Evolutionary conservation across 2,329 filamentous ascomycete genomes (phyloP), one percentile per base, ranked within the genome.

Genomic region (Coniochaeta sp.): DNA sequence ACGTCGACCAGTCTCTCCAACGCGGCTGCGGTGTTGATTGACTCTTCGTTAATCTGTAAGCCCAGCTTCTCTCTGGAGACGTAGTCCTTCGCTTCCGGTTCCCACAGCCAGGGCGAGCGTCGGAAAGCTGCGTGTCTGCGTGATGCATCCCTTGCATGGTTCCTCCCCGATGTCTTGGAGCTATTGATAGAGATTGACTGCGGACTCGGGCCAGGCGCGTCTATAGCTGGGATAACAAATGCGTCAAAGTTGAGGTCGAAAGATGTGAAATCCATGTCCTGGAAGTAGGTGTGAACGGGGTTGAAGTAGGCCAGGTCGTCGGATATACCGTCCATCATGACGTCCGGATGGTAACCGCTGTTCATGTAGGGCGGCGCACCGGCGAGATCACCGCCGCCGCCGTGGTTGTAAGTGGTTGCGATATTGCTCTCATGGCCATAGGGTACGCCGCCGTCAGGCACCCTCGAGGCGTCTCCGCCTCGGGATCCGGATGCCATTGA

Each of bases 31-130:
- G 20, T 55, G 53, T 38, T 38, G 33, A 38, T 38, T 10, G 33
- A 38, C 18, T 60, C 53, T 51, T 61, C 61, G 42, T 63, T 57
- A 24, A 62, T 49, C 7, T 55, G 51, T 6, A 62, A 49, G 1
- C 54, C 59, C 33, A 62, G 58, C 26, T 58, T 58, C 20, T 62
- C 58, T 38, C 55, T 55, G 9, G 51, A 55, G 4, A 60, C 56
- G 42, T 63, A 60, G 40, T 67, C 63, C 42, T 59, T 59, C 4
- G 59, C 52, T 20, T 63, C 59, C 2, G 64, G 64, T 26, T 67
- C 64, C 64, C 64, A 67, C 6, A 67, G 60, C 64, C 64, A 67
- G 1, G 64, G 64, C 18, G 64, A 67, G 10, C 63, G 55, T 51
- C 65, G 65, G 54, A 67, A 67, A 22, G 64, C 64, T 28, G 61